Evolutionary conservation across 495 filamentous ascomycete genomes (phyloP), one percentile per base, ranked within the genome.

Genomic region (Pseudomonodictys pantanalensis): DNA sequence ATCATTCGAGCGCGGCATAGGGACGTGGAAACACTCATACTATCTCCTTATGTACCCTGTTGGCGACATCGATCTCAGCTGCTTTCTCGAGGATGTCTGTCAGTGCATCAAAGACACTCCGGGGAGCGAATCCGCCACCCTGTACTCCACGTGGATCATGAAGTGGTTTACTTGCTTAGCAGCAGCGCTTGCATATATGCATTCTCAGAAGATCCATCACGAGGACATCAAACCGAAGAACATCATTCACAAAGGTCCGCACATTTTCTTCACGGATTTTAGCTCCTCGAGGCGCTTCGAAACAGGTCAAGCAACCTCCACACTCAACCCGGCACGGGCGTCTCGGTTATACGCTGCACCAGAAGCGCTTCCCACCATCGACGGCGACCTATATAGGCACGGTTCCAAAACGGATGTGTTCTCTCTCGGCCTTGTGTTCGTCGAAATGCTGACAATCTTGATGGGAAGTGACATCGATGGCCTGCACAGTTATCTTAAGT

Each of bases 251-350:
- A 33, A 24, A 7, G 20, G 33, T 3, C 3, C 18, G 1, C 1
- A 44, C 0, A 48, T 63, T 3, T 45, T 32, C 18, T 58, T 63
- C 20, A 63, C 60, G 1, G 60, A 63, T 26, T 63, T 63, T 28
- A 63, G 60, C 25, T 63, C 52, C 2, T 41, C 60, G 6, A 41
- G 44, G 26, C 20, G 32, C 2, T 57, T 58, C 17, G 10, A 28
- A 23, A 1, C 29, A 2, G 47, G 29, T 23, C 15, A 47, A 7
- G 0, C n/a, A 24, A 57, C 60, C 42, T 63, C 60, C 2, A 63
- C 60, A 3, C 39, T 20, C 5, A 49, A 30, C 30, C 41, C 41
- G 1, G 60, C 60, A 2, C 22, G 24, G 22, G 26, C 33, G 24
- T 44, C 30, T 11, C 5, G 22, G 4, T 7, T 63, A 17, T 63